Conservation (phyloP, 768 basidiomycete species). For the Rhodotorula sphaerocarpa region DNA sequence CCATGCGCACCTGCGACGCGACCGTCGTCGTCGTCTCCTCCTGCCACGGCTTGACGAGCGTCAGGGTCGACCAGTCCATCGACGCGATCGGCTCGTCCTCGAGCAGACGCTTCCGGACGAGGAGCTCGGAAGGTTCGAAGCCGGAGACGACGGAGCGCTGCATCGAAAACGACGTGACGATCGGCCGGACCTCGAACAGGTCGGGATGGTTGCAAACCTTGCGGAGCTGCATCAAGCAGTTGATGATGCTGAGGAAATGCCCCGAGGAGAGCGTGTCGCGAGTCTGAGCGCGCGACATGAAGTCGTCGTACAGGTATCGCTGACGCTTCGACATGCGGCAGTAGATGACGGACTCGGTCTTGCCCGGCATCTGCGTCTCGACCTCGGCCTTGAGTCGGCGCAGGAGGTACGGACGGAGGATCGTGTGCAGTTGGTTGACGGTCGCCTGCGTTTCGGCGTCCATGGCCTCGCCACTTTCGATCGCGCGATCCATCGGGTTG, state of each 20-base stretch:
- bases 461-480: constrained; percentile 54
- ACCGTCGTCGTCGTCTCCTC: constrained; percentile 27
- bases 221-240: constrained; percentile 83
- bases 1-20: constrained; percentile 9
- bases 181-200: constrained; percentile 60
- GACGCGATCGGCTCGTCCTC: constrained; percentile 35
- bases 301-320: constrained; percentile 70
- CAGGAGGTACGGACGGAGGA: constrained; percentile 93
- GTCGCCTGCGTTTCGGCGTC: constrained; percentile 72
- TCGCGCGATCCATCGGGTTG: constrained; percentile 72
- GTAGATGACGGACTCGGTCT: constrained; percentile 67
- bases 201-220: constrained; percentile 96
- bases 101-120: constrained; percentile 43
- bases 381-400: constrained; percentile 87
- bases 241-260: constrained; percentile 48
- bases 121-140: constrained; percentile 43
- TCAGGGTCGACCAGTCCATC: constrained; percentile 35
- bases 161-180: constrained; percentile 48
- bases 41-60: constrained; percentile 29
- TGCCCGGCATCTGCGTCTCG: constrained; percentile 70
- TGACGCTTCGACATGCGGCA: constrained; percentile 77
- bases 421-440: constrained; percentile 47
- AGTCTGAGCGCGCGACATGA: constrained; percentile 67
- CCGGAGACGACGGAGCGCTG: constrained; percentile 42
- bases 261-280: constrained; percentile 61